phyloP scores from a whole-genome alignment of 2,329 filamentous ascomycete species.

The Monilinia vaccinii-corymbosi region DNA sequence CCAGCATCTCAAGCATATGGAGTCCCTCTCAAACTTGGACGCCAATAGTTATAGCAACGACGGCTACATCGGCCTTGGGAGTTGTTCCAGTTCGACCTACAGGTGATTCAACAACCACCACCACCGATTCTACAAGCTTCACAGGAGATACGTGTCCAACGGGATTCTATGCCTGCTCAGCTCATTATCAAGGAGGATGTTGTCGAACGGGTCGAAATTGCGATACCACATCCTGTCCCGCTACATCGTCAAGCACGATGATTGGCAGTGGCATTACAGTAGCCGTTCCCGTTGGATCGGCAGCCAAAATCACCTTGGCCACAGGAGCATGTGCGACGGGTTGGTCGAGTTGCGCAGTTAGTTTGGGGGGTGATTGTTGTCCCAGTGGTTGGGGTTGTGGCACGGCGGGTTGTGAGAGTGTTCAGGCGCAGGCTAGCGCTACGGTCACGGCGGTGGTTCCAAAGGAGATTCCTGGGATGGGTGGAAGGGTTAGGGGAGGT shows the following conservation, averaged over 20 bases:
- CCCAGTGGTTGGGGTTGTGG: slow-evolving; percentile 69
- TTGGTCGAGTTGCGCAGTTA: slow-evolving; percentile 64
- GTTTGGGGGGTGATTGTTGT: slow-evolving; percentile 73
- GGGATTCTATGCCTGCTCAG: slow-evolving; percentile 85
- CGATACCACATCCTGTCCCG: slow-evolving; percentile 68
- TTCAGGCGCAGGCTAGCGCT: slow-evolving; percentile 42
- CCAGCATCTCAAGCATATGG: neutral
- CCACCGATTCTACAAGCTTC: slow-evolving; percentile 19
- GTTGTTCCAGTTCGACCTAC: slow-evolving; percentile 42
- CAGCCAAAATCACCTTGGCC: slow-evolving; percentile 33
- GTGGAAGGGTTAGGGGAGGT: neutral
- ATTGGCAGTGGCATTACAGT: slow-evolving; percentile 62
- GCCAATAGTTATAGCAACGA: slow-evolving; percentile 33
- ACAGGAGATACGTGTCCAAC: slow-evolving; percentile 56
- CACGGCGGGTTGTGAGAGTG: slow-evolving; percentile 58
- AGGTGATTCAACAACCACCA: slow-evolving; percentile 32
- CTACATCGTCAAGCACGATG: slow-evolving; percentile 51
- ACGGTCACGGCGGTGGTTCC: slow-evolving; percentile 38
- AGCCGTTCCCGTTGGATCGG: slow-evolving; percentile 48
- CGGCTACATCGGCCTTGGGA: slow-evolving; percentile 32
- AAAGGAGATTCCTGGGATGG: slow-evolving; percentile 21
- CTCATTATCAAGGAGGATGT: slow-evolving; percentile 72
- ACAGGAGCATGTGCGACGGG: slow-evolving; percentile 57
- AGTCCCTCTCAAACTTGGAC: slow-evolving; percentile 28
- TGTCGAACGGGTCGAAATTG: slow-evolving; percentile 85